Conservation (phyloP, 108 stramenopile genomes). For the Cyclotella distinguenda region DNA sequence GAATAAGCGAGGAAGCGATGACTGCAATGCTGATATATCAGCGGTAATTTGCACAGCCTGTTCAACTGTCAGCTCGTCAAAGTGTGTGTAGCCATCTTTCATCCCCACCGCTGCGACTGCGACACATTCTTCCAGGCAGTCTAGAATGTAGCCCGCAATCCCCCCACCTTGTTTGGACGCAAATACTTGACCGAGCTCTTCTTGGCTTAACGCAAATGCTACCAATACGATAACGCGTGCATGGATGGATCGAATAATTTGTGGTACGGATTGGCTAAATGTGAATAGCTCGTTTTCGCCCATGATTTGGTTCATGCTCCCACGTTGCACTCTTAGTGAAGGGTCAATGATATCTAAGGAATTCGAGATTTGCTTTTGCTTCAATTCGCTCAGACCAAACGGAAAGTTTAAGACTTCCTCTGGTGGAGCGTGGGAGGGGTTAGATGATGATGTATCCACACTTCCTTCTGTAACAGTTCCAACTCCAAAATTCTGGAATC, state of each 20-base stretch:
- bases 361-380: slow-evolving; percentile 42
- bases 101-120: slow-evolving; percentile 85
- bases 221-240: slow-evolving; percentile 84
- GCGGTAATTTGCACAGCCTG: slow-evolving; percentile 90
- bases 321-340: slow-evolving; percentile 41
- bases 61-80: slow-evolving; percentile 82
- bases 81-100: slow-evolving; percentile 72
- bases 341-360: slow-evolving; percentile 42
- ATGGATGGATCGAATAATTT: slow-evolving; percentile 81
- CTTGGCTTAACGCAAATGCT: slow-evolving; percentile 82
- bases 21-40: slow-evolving; percentile 82
- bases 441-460: slow-evolving; percentile 19
- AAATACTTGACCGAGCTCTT: slow-evolving; percentile 88
- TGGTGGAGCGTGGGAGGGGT: slow-evolving; percentile 51
- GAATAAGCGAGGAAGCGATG: slow-evolving; percentile 78
- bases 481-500: slow-evolving; percentile 24
- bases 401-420: slow-evolving; percentile 81
- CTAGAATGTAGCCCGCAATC: slow-evolving; percentile 82
- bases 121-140: slow-evolving; percentile 85
- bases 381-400: slow-evolving; percentile 77
- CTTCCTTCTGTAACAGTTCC: slow-evolving; percentile 24
- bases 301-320: slow-evolving; percentile 48
- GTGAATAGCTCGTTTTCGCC: slow-evolving; percentile 64
- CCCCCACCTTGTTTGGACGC: slow-evolving; percentile 74
- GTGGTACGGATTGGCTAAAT: slow-evolving; percentile 79